A percentile compares a stretch with the other conserved stretches of the same genome.
Evolutionary conservation across 192 early-diverging fungal genomes (phyloP).

Genomic region (Cladochytrium replicatum): DNA sequence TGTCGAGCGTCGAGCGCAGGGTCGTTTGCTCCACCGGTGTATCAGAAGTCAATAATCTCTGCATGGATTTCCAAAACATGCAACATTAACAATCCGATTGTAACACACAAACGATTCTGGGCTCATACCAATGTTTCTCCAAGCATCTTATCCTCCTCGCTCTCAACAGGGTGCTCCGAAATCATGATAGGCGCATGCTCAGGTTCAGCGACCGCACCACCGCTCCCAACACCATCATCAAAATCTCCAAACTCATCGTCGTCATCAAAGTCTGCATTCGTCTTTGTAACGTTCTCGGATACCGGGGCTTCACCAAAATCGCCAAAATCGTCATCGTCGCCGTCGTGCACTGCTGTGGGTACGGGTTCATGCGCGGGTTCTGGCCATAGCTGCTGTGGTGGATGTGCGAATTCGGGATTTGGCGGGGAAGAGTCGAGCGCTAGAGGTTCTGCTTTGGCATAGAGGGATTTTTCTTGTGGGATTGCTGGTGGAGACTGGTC

Average conservation of each 20-base stretch:
- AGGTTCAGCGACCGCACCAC: neutral
- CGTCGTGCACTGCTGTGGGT: too few species aligned
- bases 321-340: constrained; percentile 38
- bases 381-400: too few species aligned
- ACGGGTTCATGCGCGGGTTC: too few species aligned
- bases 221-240: neutral
- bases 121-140: neutral
- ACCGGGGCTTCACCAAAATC: constrained; percentile 13
- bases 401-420: too few species aligned
- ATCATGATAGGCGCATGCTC: too few species aligned
- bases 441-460: too few species aligned
- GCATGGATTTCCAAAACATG: too few species aligned
- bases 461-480: too few species aligned
- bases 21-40: neutral
- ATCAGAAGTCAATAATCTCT: too few species aligned
- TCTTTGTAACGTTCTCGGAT: too few species aligned
- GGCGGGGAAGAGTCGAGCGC: too few species aligned
- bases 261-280: constrained; percentile 29
- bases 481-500: too few species aligned
- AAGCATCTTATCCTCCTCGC: constrained; percentile 2
- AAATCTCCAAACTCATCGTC: constrained; percentile 7
- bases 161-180: constrained; percentile 1
- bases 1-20: neutral
- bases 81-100: neutral
- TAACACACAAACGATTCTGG: neutral